phyloP scores from a whole-genome alignment of 768 basidiomycete genomes.

The Pleurotus citrinopileatus region DNA sequence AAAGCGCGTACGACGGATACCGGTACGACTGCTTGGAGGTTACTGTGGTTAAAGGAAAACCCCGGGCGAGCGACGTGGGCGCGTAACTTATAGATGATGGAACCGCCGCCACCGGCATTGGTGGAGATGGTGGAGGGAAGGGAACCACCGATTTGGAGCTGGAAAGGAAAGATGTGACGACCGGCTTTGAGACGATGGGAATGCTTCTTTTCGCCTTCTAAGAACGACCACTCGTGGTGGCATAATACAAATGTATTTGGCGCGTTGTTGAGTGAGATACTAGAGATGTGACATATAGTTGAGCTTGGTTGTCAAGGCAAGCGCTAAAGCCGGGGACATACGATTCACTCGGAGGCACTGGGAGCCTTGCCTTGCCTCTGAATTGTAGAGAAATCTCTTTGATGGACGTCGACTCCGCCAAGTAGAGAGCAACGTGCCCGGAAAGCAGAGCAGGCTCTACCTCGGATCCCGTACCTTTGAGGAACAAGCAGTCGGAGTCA shows the following conservation, averaged over 20 bases:
- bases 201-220: slow-evolving; percentile 76
- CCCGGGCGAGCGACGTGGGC: slow-evolving; percentile 81
- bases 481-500: slow-evolving; percentile 62
- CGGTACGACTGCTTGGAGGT: slow-evolving; percentile 58
- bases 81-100: slow-evolving; percentile 85
- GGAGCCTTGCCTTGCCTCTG: slow-evolving; percentile 76
- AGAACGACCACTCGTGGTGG: slow-evolving; percentile 90
- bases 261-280: slow-evolving; percentile 39
- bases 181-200: slow-evolving; percentile 95
- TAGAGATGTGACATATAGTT: slow-evolving; percentile 18
- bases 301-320: not conserved
- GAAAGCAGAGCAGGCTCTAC: slow-evolving; percentile 80
- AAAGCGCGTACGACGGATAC: slow-evolving; percentile 75
- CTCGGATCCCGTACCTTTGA: slow-evolving; percentile 80
- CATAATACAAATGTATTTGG: slow-evolving; percentile 62
- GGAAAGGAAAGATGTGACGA: slow-evolving; percentile 89
- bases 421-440: slow-evolving; percentile 77
- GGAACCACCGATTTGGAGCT: slow-evolving; percentile 79
- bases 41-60: slow-evolving; percentile 46
- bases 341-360: slow-evolving; percentile 56
- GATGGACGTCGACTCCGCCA: slow-evolving; percentile 79
- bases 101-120: slow-evolving; percentile 51
- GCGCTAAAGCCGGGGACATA: slow-evolving; percentile 35
- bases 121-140: slow-evolving; percentile 78
- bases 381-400: slow-evolving; percentile 85